These are phyloP conservation scores for Suillus discolor DNA, from an alignment of 768 basidiomycete species.

Conservation along the genomic window DNA sequence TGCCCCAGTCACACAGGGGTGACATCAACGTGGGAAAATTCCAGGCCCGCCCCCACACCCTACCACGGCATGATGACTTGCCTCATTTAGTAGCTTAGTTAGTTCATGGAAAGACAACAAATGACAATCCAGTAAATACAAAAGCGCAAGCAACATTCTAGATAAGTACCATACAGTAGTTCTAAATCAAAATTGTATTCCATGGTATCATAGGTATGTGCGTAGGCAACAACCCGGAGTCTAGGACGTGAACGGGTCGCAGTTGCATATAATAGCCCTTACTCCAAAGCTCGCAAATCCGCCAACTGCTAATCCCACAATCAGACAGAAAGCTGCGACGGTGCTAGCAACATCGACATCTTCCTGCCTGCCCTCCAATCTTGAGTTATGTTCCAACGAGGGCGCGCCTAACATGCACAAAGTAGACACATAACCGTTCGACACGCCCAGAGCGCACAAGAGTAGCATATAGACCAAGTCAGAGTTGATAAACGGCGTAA, in stretches of 20 bases:
- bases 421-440: conserved; percentile 82
- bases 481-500: conserved; percentile 64
- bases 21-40: too few relatives aligned
- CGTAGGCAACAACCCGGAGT: background rate
- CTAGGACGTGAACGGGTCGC: conserved; percentile 62
- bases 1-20: too few relatives aligned
- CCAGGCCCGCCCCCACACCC: too few relatives aligned
- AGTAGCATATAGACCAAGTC: conserved; percentile 77
- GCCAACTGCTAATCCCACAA: conserved; percentile 74
- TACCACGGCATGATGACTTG: too few relatives aligned
- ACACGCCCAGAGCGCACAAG: conserved; percentile 70
- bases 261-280: conserved; percentile 63
- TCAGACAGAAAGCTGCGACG: conserved; percentile 75
- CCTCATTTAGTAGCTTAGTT: too few relatives aligned
- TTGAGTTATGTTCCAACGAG: conserved; percentile 78
- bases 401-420: conserved; percentile 83
- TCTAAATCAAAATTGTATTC: background rate
- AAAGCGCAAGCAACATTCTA: too few relatives aligned
- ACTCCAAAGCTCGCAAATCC: conserved; percentile 85
- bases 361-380: conserved; percentile 64
- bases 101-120: too few relatives aligned
- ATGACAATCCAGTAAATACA: too few relatives aligned
- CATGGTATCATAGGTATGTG: background rate
- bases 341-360: conserved; percentile 89
- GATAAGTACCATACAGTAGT: background rate